Conservation (phyloP, 2,329 filamentous ascomycete genomes). For the Lomentospora prolificans region DNA sequence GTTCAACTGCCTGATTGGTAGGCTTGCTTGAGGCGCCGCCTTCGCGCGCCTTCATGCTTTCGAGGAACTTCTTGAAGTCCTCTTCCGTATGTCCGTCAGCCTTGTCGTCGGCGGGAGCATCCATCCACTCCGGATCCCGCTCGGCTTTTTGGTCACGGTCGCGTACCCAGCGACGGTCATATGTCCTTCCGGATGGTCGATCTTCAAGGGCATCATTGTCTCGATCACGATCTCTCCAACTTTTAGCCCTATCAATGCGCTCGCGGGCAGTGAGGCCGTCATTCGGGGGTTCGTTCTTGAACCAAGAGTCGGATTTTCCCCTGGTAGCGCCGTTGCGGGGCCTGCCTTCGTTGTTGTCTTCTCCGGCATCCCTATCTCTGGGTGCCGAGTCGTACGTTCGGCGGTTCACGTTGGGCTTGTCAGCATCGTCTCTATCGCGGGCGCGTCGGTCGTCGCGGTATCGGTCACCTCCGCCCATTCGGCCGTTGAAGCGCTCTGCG, state of each 20-base stretch:
- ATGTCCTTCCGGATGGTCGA: conserved; percentile 30
- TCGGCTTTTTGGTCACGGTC: conserved; percentile 53
- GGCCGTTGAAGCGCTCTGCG: conserved; percentile 59
- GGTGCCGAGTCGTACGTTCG: conserved; percentile 38
- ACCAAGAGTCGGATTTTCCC: conserved; percentile 66
- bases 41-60: conserved; percentile 63
- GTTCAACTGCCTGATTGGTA: conserved; percentile 20
- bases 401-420: conserved; percentile 34
- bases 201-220: conserved; percentile 38
- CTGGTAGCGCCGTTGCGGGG: conserved; percentile 54
- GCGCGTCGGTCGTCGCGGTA: conserved; percentile 32
- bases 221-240: conserved; percentile 47
- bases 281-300: conserved; percentile 44
- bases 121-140: conserved; percentile 86
- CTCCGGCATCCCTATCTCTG: conserved; percentile 39
- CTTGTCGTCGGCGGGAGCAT: conserved; percentile 60
- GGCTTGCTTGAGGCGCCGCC: conserved; percentile 18
- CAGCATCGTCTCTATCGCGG: conserved; percentile 48
- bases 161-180: conserved; percentile 45
- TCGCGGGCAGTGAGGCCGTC: conserved; percentile 33
- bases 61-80: conserved; percentile 92
- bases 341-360: conserved; percentile 38
- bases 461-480: conserved; percentile 45
- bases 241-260: conserved; percentile 48
- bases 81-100: conserved; percentile 69